These are phyloP conservation scores for Hordeum pubiflorum DNA, from an alignment of 202 grass and related monocot genomes.

Conservation along the genomic window DNA sequence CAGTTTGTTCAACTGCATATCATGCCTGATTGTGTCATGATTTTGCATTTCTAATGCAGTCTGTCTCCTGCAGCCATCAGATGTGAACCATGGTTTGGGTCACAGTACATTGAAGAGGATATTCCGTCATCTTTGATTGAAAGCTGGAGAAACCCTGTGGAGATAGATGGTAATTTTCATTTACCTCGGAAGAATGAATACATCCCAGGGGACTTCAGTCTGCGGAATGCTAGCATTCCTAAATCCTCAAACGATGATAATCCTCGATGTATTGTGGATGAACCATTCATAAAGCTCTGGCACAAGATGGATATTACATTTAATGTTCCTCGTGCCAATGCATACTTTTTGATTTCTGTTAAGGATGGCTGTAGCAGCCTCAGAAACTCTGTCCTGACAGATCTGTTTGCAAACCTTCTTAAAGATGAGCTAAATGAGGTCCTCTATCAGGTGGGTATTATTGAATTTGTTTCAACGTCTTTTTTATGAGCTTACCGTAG, in stretches of 20 bases:
- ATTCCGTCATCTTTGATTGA: slow-evolving; percentile 64
- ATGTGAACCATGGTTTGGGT: slow-evolving; percentile 89
- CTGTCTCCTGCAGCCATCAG: slow-evolving; percentile 55
- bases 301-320: slow-evolving; percentile 87
- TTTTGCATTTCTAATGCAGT: slow-evolving; percentile 27
- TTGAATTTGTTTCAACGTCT: slow-evolving; percentile 16
- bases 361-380: slow-evolving; percentile 70
- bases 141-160: slow-evolving; percentile 56
- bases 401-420: slow-evolving; percentile 79
- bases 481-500: neutral
- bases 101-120: slow-evolving; percentile 82
- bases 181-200: slow-evolving; percentile 85
- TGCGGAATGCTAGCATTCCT: slow-evolving; percentile 46
- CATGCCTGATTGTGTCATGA: neutral
- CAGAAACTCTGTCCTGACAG: slow-evolving; percentile 69
- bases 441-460: slow-evolving; percentile 69
- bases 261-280: slow-evolving; percentile 68
- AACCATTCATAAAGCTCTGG: slow-evolving; percentile 85
- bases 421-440: slow-evolving; percentile 95
- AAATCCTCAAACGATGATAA: slow-evolving; percentile 33
- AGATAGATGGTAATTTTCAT: slow-evolving; percentile 63
- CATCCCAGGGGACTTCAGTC: slow-evolving; percentile 64
- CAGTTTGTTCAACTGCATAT: slow-evolving; percentile 21
- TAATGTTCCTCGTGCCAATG: slow-evolving; percentile 82
- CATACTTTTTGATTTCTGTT: slow-evolving; percentile 82